These are phyloP conservation scores for Populus tomentosa DNA, from an alignment of 441 rosid species.

Conservation along the genomic window DNA sequence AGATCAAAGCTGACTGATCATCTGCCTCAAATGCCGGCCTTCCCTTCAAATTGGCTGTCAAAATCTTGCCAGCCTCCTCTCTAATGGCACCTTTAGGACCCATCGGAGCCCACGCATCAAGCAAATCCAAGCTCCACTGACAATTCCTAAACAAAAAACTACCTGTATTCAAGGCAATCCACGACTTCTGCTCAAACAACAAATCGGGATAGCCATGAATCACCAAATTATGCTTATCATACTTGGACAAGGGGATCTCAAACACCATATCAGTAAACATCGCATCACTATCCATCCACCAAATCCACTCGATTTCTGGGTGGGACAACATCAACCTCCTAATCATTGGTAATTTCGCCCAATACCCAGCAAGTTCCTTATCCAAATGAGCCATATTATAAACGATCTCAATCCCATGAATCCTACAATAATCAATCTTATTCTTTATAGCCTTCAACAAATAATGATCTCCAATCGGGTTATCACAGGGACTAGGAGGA, in stretches of 20 bases:
- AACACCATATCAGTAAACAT: conserved; percentile 94
- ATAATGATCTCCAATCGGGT: conserved; percentile 90
- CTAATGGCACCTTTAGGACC: conserved; percentile 87
- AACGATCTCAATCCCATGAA: conserved; percentile 95
- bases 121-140: conserved; percentile 93
- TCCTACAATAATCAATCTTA: conserved; percentile 94
- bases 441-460: conserved; percentile 84
- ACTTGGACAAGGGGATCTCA: conserved; percentile 68
- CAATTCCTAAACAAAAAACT: conserved; percentile 89
- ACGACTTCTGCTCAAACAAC: conserved; percentile 78
- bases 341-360: conserved; percentile 95
- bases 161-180: conserved; percentile 96
- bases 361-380: conserved; percentile 84
- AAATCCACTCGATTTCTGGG: conserved; percentile 93
- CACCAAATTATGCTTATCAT: conserved; percentile 63
- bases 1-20: conserved; percentile 94
- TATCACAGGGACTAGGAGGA: conserved; percentile 89
- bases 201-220: conserved; percentile 90
- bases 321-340: conserved; percentile 87
- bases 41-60: conserved; percentile 85
- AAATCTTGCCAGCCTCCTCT: conserved; percentile 85
- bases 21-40: conserved; percentile 96
- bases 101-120: conserved; percentile 96
- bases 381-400: conserved; percentile 97
- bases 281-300: conserved; percentile 99